Base-by-base conservation (phyloP, 768 basidiomycete species). In the Termitomyces heimii region DNA sequence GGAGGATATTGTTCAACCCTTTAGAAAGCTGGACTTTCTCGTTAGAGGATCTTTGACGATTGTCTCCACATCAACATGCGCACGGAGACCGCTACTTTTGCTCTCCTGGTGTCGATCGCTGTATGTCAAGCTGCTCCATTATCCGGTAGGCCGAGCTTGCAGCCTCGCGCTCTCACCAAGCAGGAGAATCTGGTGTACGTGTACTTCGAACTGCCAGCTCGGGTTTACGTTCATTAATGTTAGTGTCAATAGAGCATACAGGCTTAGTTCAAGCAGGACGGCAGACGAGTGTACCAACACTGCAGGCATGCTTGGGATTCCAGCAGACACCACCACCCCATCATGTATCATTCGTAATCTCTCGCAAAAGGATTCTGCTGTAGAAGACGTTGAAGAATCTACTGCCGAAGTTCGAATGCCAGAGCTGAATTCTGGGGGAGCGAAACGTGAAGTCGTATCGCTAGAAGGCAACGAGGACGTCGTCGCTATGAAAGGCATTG, bases 21-120 rank as follows among this genome's bases (percentile, higher is more conserved):
- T 39, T 24, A 56, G 59, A 31, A 56, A 60, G 59, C 59, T 44
- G 59, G n/a, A n/a, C 51, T 56, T 56, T 59, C 58, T 52, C 54
- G 34, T 43, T 40, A n/a, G 39, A 24, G 54, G 56, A 37, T 56
- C 51, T 54, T 56, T 60, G 51, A 60, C 58, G 50, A 60, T 55
- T 50, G 58, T 16, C 32, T 42, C n/a, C n/a, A n/a, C 14, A 22
- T 4, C 20, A 22, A n/a, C 55, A 60, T 60, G 55, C 51, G 40
- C 45, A 44, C 39, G 7, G 56, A 56, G 35, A 29, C 51, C 8
- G 51, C 46, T 34, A 49, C 55, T 44, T 28, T 60, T 47, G 40
- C 55, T 34, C 32, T 56, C 8, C 24, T 56, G 12, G 51, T 42
- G 9, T 46, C 56, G n/a, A 44, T 53, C 24, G 26, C 40, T 28